These are phyloP conservation scores for Schizothecium vesticola DNA, from an alignment of 495 filamentous ascomycete genomes.

Conservation along the genomic window DNA sequence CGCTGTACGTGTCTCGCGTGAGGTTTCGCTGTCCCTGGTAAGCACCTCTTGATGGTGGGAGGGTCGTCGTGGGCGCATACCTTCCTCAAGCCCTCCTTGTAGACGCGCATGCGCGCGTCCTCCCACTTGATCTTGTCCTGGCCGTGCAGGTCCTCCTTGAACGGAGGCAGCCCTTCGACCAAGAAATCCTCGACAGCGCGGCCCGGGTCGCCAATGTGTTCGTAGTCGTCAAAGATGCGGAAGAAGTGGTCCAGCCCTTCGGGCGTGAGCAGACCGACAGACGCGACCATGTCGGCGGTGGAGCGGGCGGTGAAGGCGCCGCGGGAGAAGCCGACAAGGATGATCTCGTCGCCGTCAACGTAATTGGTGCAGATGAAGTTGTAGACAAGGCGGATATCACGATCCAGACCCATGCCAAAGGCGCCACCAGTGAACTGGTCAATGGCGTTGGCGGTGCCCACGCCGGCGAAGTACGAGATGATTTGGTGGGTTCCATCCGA, in stretches of 20 bases:
- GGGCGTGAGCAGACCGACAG: constrained; percentile 56
- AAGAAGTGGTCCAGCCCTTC: constrained; percentile 55
- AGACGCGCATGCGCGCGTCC: constrained; percentile 17
- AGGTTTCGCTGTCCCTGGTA: constrained; percentile 12
- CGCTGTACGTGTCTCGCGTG: constrained; percentile 24
- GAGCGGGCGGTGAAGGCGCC: constrained; percentile 64
- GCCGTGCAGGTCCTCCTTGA: constrained; percentile 17
- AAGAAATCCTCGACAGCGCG: constrained; percentile 21
- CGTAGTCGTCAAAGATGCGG: constrained; percentile 53
- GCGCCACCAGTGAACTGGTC: constrained; percentile 46
- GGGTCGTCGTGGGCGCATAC: not conserved
- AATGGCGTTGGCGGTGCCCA: constrained; percentile 38
- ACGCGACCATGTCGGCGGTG: constrained; percentile 54
- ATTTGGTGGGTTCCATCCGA: constrained; percentile 34
- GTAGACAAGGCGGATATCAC: constrained; percentile 58
- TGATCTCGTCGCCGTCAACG: constrained; percentile 56
- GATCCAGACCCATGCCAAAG: constrained; percentile 40
- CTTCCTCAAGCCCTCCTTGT: constrained; percentile 22
- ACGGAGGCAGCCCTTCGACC: constrained; percentile 12
- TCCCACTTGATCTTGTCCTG: constrained; percentile 29
- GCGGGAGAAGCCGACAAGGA: constrained; percentile 64
- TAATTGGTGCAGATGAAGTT: constrained; percentile 62
- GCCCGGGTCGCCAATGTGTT: constrained; percentile 24
- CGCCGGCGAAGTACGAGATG: constrained; percentile 43
- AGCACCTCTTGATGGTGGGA: too few relatives aligned